Base-by-base conservation (phyloP, 176 grass and related monocot species). In the Chloris gayana region DNA sequence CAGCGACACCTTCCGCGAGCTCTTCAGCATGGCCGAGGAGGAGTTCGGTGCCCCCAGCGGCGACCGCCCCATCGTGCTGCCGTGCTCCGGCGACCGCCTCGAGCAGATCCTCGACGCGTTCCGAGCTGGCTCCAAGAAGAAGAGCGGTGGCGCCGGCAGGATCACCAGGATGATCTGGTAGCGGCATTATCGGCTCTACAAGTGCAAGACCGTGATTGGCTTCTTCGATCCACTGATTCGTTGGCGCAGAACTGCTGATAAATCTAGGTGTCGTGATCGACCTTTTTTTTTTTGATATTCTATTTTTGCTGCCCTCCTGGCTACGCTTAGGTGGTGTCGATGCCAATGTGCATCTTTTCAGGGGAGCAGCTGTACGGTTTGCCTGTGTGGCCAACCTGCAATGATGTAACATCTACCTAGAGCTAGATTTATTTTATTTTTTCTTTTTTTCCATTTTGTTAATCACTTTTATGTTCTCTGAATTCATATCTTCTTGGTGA, bases 1-100 rank as follows among this genome's bases (percentile, higher is more conserved):
- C 66, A 90, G 81, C 69, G 83, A 88, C 85, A 78, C 63, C 70
- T 93, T 93, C 44, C 78, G 67, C 71, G 91, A 93, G 73, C 82
- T 93, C 9, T 83, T 93, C 67, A 82, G 60, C 82, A 81, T 85
- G 78, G 91, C 88, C 39, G 88, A 93, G 80, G 91, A 93, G 84
- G 91, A 93, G 88, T 93, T 84, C 24, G 91, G 91, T 63, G 72
- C 73, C 6, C 83, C 91, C 58, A 29, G 58, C 67, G 86, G 81
- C 62, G 88, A 32, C 64, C 85, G 88, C 63, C 91, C 88, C 41
- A 87, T 93, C 53, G 85, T 93, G 49, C 88, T 93, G n/a, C 88
- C 91, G 17, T 93, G 91, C 80, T 86, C 88, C 42, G 85, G 59
- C 42, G 82, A 59, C 61, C 81, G 41, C 74, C 85, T 93, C 67